Conservation (phyloP, 371 early-diverging fungal species). For the Mortierella sp. region DNA sequence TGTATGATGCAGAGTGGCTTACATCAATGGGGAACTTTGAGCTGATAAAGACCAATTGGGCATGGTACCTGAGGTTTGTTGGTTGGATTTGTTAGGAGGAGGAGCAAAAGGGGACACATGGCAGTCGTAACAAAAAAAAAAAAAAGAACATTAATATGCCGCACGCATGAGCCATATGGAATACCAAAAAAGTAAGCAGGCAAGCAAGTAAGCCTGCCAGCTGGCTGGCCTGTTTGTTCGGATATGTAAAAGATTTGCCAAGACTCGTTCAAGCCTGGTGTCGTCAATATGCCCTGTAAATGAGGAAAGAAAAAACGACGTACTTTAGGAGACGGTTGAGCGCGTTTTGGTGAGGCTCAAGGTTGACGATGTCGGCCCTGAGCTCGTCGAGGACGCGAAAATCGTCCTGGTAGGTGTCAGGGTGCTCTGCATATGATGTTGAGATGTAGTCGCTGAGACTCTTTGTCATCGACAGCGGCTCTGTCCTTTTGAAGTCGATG, state of each 20-base stretch:
- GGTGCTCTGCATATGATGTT: conserved; percentile 86
- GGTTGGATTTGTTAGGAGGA: not conserved
- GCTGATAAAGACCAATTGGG: conserved; percentile 85
- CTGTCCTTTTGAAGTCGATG: conserved; percentile 67
- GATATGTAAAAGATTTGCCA: conserved; percentile 5
- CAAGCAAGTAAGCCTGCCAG: no score
- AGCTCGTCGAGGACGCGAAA: conserved; percentile 85
- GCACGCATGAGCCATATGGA: not conserved
- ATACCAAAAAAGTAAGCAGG: not conserved
- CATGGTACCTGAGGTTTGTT: conserved; percentile 88
- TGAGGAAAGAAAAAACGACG: not conserved
- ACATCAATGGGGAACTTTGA: conserved; percentile 91
- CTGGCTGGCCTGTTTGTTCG: not conserved
- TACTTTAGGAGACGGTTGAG: conserved; percentile 80
- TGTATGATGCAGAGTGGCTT: conserved; percentile 16
- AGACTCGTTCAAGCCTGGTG: not conserved
- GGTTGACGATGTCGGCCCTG: conserved; percentile 79
- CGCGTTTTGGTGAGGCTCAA: conserved; percentile 79
- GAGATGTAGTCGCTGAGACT: conserved; percentile 79
- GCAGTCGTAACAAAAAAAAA: not conserved
- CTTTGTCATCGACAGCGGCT: conserved; percentile 69
- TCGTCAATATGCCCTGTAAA: not conserved
- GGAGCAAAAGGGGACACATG: not conserved
- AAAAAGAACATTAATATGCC: not conserved
- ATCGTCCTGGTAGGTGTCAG: conserved; percentile 90